Percentiles rank a stretch among this genome's conserved stretches.
phyloP scores from a whole-genome alignment of 441 rosid species.

The Corymbia citriodora region DNA sequence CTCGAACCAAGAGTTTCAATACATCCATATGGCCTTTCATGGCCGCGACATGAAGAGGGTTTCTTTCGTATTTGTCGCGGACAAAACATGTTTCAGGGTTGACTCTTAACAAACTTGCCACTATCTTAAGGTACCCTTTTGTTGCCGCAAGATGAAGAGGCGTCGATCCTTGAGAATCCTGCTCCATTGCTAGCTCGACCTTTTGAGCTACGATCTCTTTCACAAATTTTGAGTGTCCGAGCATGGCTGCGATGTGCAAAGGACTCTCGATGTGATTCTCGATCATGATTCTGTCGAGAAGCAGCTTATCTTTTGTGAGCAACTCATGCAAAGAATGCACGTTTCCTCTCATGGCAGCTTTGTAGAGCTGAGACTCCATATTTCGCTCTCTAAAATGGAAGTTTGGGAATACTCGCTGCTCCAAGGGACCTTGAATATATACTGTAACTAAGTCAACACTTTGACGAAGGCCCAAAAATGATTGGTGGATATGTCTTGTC shows the following conservation, averaged over 20 bases:
- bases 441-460: neutral
- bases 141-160: neutral
- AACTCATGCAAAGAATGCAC: neutral
- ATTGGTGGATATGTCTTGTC: neutral
- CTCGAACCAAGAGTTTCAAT: neutral
- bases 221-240: neutral
- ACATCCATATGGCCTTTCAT: neutral
- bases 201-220: neutral
- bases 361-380: neutral
- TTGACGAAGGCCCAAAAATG: neutral
- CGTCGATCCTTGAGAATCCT: neutral
- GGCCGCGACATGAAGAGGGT: neutral
- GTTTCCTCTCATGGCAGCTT: neutral
- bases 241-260: neutral
- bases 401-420: neutral
- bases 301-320: neutral
- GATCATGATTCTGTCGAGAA: accelerated
- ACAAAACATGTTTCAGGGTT: neutral
- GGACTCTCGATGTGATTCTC: neutral
- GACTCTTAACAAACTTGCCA: neutral
- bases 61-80: neutral
- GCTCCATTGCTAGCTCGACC: neutral
- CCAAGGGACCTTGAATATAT: neutral
- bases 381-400: neutral
- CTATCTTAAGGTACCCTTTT: neutral